phyloP scores from a whole-genome alignment of 1,284 basidiomycete species.

The Ceraceosorus guamensis region DNA sequence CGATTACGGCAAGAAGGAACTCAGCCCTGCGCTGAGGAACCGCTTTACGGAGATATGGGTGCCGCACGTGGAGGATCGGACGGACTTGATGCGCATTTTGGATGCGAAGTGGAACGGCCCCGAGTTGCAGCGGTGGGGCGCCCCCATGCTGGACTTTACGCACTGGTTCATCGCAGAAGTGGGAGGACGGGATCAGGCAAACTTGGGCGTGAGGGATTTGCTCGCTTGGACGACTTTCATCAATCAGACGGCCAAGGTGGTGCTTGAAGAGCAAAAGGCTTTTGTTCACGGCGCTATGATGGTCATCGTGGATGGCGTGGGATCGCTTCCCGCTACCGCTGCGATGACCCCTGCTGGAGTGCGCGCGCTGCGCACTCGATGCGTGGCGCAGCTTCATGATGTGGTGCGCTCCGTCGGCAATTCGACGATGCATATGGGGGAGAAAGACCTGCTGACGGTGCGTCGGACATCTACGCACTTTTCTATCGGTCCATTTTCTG shows the following conservation, averaged over 20 bases:
- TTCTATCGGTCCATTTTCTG: constrained; percentile 68
- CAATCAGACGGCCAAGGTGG: constrained; percentile 55
- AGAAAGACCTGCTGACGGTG: constrained; percentile 51
- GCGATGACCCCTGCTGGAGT: constrained; percentile 53
- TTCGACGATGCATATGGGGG: constrained; percentile 15
- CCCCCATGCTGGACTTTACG: constrained; percentile 67
- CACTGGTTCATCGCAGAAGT: constrained; percentile 68
- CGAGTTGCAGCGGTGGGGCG: constrained; percentile 58
- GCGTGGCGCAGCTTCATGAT: constrained; percentile 37
- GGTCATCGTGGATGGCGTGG: constrained; percentile 50
- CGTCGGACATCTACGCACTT: constrained; percentile 49
- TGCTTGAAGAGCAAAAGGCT: constrained; percentile 26
- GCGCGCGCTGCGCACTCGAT: constrained; percentile 63
- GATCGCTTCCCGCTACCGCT: constrained; percentile 39
- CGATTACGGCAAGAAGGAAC: constrained; percentile 97
- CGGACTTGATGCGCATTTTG: constrained; percentile 75
- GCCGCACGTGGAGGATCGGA: constrained; percentile 68
- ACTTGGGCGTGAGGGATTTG: constrained; percentile 67
- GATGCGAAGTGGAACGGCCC: constrained; percentile 59
- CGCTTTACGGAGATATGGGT: constrained; percentile 99
- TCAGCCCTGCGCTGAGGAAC: constrained; percentile 92
- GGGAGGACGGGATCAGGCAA: constrained; percentile 57
- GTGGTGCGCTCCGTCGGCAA: constrained; percentile 44
- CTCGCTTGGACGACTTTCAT: constrained; percentile 87
- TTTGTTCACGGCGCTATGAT: constrained; percentile 51